Evolutionary conservation across 768 basidiomycete species (phyloP).

Genomic region (Dioszegia crocea): DNA sequence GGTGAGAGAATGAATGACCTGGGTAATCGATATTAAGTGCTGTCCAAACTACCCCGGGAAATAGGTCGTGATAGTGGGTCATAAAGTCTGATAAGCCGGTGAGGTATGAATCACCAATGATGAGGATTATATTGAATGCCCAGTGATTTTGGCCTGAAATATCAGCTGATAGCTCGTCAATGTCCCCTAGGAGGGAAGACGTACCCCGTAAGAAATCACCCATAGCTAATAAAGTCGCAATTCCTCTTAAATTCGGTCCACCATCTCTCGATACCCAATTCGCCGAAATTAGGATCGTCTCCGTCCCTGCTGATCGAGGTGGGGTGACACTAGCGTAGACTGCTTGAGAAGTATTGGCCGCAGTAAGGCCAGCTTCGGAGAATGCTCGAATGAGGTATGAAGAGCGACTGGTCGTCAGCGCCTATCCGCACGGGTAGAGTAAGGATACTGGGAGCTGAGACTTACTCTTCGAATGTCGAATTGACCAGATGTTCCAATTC

Average conservation of each 20-base stretch:
- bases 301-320: constrained; percentile 85
- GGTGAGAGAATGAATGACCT: constrained; percentile 90
- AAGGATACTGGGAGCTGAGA: constrained; percentile 6
- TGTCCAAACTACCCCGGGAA: constrained; percentile 85
- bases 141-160: constrained; percentile 58
- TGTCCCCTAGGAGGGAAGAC: neutral
- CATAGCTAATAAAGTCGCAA: constrained; percentile 78
- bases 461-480: constrained; percentile 69
- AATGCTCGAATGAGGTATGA: constrained; percentile 63
- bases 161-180: neutral
- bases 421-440: neutral
- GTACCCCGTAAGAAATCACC: constrained; percentile 77
- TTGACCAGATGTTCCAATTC: constrained; percentile 67
- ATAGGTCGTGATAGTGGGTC: constrained; percentile 71
- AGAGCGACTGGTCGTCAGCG: constrained; percentile 58
- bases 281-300: constrained; percentile 86
- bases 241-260: constrained; percentile 71
- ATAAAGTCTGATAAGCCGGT: constrained; percentile 95
- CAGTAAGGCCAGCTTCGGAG: constrained; percentile 65
- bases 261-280: constrained; percentile 69
- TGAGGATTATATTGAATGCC: constrained; percentile 89
- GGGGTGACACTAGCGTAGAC: constrained; percentile 76
- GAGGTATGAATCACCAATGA: constrained; percentile 80
- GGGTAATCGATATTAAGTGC: constrained; percentile 92
- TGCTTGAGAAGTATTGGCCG: constrained; percentile 64